Evolutionary conservation across 2,329 filamentous ascomycete species (phyloP).

Genomic region (Salinomyces thailandicus): DNA sequence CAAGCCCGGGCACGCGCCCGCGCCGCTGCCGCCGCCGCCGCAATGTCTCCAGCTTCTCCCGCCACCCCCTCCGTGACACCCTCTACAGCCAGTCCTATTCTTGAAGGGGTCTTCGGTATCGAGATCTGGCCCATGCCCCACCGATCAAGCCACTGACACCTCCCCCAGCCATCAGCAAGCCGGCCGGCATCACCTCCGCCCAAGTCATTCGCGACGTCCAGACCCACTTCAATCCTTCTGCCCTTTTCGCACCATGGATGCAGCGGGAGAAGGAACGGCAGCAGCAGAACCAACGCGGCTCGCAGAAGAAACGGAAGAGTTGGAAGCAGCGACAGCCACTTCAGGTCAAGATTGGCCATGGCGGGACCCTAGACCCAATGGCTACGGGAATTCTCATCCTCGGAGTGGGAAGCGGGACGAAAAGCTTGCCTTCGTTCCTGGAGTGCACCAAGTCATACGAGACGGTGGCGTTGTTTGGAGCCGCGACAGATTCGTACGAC

Average conservation of each 20-base stretch:
- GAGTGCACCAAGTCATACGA: slow-evolving; percentile 91
- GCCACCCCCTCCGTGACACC: no score
- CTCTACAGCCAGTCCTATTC: slow-evolving; percentile 10
- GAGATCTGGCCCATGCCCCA: slow-evolving; percentile 7
- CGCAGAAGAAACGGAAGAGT: slow-evolving; percentile 40
- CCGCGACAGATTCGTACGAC: slow-evolving; percentile 88
- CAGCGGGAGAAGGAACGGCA: slow-evolving; percentile 53
- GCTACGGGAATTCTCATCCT: slow-evolving; percentile 88
- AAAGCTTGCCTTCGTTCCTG: slow-evolving; percentile 66
- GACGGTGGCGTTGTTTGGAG: slow-evolving; percentile 77
- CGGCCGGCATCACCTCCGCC: slow-evolving; percentile 73
- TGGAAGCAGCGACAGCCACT: slow-evolving; percentile 45
- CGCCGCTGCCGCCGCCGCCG: no score
- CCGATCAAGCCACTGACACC: slow-evolving; percentile 7
- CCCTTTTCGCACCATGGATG: slow-evolving; percentile 68
- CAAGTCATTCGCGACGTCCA: slow-evolving; percentile 86
- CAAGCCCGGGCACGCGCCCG: no score
- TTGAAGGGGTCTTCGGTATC: slow-evolving; percentile 53
- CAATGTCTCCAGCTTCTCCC: background rate
- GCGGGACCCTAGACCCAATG: slow-evolving; percentile 86
- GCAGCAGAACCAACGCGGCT: slow-evolving; percentile 46
- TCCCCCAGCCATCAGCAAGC: slow-evolving; percentile 77
- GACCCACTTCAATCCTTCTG: slow-evolving; percentile 68
- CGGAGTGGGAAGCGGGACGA: slow-evolving; percentile 80
- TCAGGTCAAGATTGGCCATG: slow-evolving; percentile 89